Evolutionary conservation across 345 rosid species (phyloP).

Genomic region (thale cress (Arabidopsis thaliana)): DNA sequence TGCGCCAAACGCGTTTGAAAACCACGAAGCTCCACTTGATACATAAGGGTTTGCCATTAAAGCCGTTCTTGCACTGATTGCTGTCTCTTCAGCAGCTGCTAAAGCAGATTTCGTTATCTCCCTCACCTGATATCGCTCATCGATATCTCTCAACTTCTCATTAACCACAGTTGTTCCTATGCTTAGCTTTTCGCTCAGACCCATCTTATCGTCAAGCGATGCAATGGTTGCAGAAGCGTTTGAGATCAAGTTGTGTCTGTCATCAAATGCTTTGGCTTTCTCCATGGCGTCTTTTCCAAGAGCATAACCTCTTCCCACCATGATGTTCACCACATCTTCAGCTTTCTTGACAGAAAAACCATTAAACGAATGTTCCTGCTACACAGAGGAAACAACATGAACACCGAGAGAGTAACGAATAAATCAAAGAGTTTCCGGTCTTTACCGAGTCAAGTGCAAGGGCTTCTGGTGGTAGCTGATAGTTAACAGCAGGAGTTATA

Average conservation of each 20-base stretch:
- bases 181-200: conserved; percentile 78
- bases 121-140: conserved; percentile 85
- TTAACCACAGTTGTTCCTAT: conserved; percentile 74
- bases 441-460: conserved; percentile 51
- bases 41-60: conserved; percentile 89
- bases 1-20: conserved; percentile 75
- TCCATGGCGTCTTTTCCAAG: conserved; percentile 86
- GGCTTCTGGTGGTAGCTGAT: conserved; percentile 81
- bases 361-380: conserved; percentile 49
- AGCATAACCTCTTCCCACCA: conserved; percentile 88
- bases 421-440: conserved; percentile 6
- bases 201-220: conserved; percentile 79
- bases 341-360: conserved; percentile 77
- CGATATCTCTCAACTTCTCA: conserved; percentile 85
- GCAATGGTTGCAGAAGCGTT: conserved; percentile 84
- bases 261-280: conserved; percentile 86
- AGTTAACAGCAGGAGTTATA: conserved; percentile 69
- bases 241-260: conserved; percentile 80
- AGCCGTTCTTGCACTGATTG: conserved; percentile 79
- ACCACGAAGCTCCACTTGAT: conserved; percentile 79
- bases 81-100: conserved; percentile 82
- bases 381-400: conserved; percentile 44
- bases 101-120: conserved; percentile 91
- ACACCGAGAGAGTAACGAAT: neutral
- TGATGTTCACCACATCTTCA: conserved; percentile 83